A percentile compares a stretch with the other conserved stretches of the same genome.
Conservation (phyloP, 2,329 filamentous ascomycete species). For the Fusarium globosum region DNA sequence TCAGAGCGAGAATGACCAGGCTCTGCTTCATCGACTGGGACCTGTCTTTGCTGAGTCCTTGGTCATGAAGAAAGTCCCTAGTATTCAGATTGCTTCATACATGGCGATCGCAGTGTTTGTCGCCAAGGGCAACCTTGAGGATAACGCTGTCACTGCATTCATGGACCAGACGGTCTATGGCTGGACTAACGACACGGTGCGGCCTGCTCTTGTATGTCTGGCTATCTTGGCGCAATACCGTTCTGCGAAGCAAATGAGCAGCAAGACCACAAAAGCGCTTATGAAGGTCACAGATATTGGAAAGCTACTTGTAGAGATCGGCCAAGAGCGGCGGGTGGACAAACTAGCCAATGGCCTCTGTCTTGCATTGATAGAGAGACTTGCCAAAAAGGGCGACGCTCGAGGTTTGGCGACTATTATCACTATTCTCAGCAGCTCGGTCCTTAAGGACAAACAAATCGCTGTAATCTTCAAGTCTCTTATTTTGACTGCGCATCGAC, state of each 20-base stretch:
- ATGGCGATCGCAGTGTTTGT: constrained; percentile 91
- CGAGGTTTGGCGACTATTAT: constrained; percentile 69
- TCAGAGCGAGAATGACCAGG: constrained; percentile 83
- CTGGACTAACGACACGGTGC: constrained; percentile 78
- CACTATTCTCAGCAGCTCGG: constrained; percentile 67
- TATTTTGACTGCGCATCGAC: constrained; percentile 68
- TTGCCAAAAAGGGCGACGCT: constrained; percentile 69
- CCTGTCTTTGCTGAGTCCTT: constrained; percentile 82
- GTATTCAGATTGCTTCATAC: constrained; percentile 87
- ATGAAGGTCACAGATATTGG: constrained; percentile 71
- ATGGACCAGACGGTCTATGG: constrained; percentile 89
- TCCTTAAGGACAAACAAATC: constrained; percentile 72
- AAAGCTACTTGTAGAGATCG: constrained; percentile 69
- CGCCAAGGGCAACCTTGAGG: constrained; percentile 81
- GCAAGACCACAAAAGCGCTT: constrained; percentile 75
- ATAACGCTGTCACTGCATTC: constrained; percentile 82
- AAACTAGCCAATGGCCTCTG: constrained; percentile 79
- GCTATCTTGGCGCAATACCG: constrained; percentile 85
- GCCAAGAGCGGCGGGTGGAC: constrained; percentile 73
- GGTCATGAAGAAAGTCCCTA: constrained; percentile 77
- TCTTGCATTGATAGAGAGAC: constrained; percentile 70
- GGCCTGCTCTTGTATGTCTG: constrained; percentile 81
- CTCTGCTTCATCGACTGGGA: constrained; percentile 74
- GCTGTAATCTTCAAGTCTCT: constrained; percentile 74
- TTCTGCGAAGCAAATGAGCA: constrained; percentile 74